Evolutionary conservation across 108 stramenopile species (phyloP), one percentile per base, ranked within the genome.

Genomic region (Epithemia pelagica): DNA sequence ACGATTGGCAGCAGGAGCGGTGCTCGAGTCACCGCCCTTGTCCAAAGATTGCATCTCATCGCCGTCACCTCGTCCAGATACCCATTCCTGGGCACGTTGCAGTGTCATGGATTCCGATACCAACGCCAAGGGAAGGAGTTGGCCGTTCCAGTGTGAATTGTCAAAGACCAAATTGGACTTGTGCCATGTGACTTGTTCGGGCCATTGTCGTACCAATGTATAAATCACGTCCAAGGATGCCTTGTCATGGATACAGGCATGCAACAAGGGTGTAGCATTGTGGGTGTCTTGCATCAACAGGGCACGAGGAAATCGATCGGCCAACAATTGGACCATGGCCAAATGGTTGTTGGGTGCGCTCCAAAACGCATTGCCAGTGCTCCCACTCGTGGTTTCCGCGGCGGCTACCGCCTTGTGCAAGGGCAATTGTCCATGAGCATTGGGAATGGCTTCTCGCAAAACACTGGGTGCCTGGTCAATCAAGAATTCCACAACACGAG

Each of bases 161-260:
- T 61, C 30, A 28, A 65, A 58, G 3, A 73, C 33, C 0, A 28
- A 26, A n/a, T 30, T 18, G 52, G 26, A 15, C 15, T 52, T 46
- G 0, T 1, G 26, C 0, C 32, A 0, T 0, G 52, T 3, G 15
- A 69, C 64, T 66, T 69, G 68, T 52, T 75, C 74, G 3, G 74
- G 74, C 74, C 74, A 75, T 31, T 46, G 28, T 2, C 66, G 62
- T 2, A 75, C 23, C 58, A 75, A 28, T 0, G 30, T 56, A 29
- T 69, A 75, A 0, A 75, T 56, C 56, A 59, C 58, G 2, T 68
- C 57, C 10, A 75, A 0, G 0, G 68, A 54, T 5, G 8, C 5
- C 0, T 65, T 51, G 21, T 69, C 46, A 22, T 68, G n/a, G 23
- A 28, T 25, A 52, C 74, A 75, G 5, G 74, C 68, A 28, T 51